A percentile compares a stretch with the other conserved stretches of the same genome.
Conservation (phyloP, 345 rosid genomes). For the Cardamine resedifolia region DNA sequence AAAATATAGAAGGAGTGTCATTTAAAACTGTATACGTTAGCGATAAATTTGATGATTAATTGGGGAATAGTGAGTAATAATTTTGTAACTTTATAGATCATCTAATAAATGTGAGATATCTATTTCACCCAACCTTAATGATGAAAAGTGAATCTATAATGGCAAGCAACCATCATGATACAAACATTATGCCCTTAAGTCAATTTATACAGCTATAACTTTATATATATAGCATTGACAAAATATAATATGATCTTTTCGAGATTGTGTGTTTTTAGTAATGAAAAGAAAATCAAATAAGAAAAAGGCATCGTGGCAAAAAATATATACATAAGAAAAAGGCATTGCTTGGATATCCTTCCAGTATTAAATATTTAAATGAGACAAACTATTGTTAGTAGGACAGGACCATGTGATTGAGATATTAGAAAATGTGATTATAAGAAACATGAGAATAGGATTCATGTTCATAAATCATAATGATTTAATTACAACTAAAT, state of each 20-base stretch:
- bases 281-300: not conserved
- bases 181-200: conserved; percentile 33
- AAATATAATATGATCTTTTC: not conserved
- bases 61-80: conserved; percentile 23
- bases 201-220: conserved; percentile 39
- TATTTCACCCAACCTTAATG: conserved; percentile 31
- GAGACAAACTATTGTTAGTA: not conserved
- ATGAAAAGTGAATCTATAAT: conserved; percentile 40
- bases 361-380: not conserved
- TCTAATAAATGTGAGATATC: conserved; percentile 17
- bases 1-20: no score
- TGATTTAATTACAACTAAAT: not conserved
- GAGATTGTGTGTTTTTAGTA: not conserved
- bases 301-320: conserved; percentile 11
- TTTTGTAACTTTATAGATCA: conserved; percentile 11
- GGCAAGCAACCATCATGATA: conserved; percentile 41
- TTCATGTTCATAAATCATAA: not conserved
- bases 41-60: conserved; percentile 22
- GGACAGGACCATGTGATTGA: conserved; percentile 9
- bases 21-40: not conserved
- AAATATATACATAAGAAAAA: conserved; percentile 8
- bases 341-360: conserved; percentile 33
- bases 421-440: not conserved
- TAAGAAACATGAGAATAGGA: not conserved
- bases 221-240: conserved; percentile 8